These are phyloP conservation scores for Hypsizygus marmoreus DNA, from an alignment of 768 basidiomycete species.

Conservation along the genomic window DNA sequence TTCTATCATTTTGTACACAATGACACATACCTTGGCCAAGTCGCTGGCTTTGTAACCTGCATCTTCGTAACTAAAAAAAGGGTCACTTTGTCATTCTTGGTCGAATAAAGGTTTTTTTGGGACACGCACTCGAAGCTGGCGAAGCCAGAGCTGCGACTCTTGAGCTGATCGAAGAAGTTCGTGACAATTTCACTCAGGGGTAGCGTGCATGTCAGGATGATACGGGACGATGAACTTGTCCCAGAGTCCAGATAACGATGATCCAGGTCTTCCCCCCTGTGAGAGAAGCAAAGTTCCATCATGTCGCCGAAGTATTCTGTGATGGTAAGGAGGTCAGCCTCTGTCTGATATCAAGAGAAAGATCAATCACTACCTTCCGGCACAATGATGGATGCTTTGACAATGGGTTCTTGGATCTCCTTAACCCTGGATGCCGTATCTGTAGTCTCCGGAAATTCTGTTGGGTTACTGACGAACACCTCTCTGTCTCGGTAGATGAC, in stretches of 20 bases:
- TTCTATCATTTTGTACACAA: background rate
- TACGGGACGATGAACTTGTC: slow-evolving; percentile 54
- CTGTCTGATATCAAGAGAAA: no score
- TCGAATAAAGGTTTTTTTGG: no score
- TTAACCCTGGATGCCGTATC: slow-evolving; percentile 63
- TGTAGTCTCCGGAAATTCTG: slow-evolving; percentile 86
- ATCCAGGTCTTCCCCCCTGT: slow-evolving; percentile 81
- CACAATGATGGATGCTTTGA: slow-evolving; percentile 91
- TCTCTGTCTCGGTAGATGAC: slow-evolving; percentile 73
- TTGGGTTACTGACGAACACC: slow-evolving; percentile 84
- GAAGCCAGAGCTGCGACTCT: slow-evolving; percentile 89
- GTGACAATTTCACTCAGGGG: slow-evolving; percentile 93
- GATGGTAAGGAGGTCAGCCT: no score
- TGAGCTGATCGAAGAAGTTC: slow-evolving; percentile 93
- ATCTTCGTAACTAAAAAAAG: slow-evolving; percentile 86
- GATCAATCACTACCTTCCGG: slow-evolving; percentile 67
- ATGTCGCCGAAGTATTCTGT: slow-evolving; percentile 92
- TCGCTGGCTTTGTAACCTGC: slow-evolving; percentile 84
- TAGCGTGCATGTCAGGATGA: slow-evolving; percentile 81
- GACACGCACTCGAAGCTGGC: slow-evolving; percentile 91
- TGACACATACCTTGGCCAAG: slow-evolving; percentile 80
- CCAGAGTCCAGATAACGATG: slow-evolving; percentile 79
- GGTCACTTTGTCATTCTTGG: no score
- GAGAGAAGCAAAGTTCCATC: slow-evolving; percentile 91
- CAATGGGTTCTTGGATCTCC: slow-evolving; percentile 89